Evolutionary conservation across 2,329 filamentous ascomycete species (phyloP), one percentile per base, ranked within the genome.

Genomic region (Ceratocystis huliohia): DNA sequence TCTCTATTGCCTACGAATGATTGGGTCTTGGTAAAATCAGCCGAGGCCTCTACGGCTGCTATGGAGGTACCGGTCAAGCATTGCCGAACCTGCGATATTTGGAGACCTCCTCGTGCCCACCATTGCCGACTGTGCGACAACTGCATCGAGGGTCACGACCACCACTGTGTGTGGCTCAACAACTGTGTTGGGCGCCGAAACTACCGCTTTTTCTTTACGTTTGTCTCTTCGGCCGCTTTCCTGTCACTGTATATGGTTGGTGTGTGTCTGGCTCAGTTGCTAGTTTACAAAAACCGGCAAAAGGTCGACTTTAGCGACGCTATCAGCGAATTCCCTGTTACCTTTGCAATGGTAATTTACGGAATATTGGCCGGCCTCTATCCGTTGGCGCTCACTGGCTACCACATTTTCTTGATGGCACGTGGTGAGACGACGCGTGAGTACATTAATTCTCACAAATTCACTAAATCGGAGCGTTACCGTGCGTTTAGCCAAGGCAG

Each of bases 21-120:
- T 74, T 99, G 94, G 94, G 88, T 89, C 6, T 84, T 96, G 78
- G 89, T 97, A 71, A 89, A 92, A 72, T 89, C 91, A 8, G 84
- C 88, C 46, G 87, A 87, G 68, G 85, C 80, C 50, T 79, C 84
- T 8, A 88, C 89, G 41, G 88, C 91, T 7, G 92, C 92, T 5
- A 96, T 99, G 90, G 94, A 99, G 74, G 92, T 99, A 1, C 94
- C 94, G 0, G 92, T 93, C 69, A 97, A 99, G 77, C 96, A 96
- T 77, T 99, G 94, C 82, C 93, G 92, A 74, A 96, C 92, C 20
- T 99, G 94, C 80, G 91, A 91, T 73, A 92, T 99, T 71, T 99
- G 94, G 94, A 88, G 94, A 1, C 94, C 94, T 45, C 92, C 93
- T 33, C 89, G 94, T 67, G 91, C 91, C 67, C 95, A 99, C 74